phyloP scores from a whole-genome alignment of 169 alveolate species.

The Besnoitia besnoiti region DNA sequence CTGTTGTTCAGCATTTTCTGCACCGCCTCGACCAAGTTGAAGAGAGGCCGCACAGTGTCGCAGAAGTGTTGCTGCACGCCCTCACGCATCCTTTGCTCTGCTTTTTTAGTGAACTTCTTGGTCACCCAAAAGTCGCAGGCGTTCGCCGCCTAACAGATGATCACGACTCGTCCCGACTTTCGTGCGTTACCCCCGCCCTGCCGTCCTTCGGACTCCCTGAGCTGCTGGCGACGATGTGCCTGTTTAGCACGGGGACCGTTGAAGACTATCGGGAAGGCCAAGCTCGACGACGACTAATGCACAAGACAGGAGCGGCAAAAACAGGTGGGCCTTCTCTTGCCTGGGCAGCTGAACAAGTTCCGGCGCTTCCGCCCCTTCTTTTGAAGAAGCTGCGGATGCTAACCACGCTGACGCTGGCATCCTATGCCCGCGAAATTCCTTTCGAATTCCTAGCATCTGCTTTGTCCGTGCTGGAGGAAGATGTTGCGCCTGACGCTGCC shows the following conservation, averaged over 20 bases:
- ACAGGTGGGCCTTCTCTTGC: background rate
- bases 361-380: background rate
- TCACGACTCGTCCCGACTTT: background rate
- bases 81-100: background rate
- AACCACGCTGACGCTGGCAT: background rate
- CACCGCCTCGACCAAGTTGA: background rate
- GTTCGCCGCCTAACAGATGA: background rate
- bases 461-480: background rate
- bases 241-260: conserved; percentile 20
- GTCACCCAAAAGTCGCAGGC: background rate
- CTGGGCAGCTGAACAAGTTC: background rate
- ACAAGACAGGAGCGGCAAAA: background rate
- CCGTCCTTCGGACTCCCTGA: background rate
- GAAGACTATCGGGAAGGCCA: conserved; percentile 5
- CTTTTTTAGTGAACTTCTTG: background rate
- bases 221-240: background rate
- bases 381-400: background rate
- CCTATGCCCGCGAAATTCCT: background rate
- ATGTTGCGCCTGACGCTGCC: background rate
- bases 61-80: background rate
- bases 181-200: background rate
- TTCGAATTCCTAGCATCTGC: background rate
- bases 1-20: too few relatives aligned
- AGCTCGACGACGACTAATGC: background rate
- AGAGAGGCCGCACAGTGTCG: background rate